These are phyloP conservation scores for Aspergillus ustus DNA, from an alignment of 2,329 filamentous ascomycete species.

Conservation along the genomic window DNA sequence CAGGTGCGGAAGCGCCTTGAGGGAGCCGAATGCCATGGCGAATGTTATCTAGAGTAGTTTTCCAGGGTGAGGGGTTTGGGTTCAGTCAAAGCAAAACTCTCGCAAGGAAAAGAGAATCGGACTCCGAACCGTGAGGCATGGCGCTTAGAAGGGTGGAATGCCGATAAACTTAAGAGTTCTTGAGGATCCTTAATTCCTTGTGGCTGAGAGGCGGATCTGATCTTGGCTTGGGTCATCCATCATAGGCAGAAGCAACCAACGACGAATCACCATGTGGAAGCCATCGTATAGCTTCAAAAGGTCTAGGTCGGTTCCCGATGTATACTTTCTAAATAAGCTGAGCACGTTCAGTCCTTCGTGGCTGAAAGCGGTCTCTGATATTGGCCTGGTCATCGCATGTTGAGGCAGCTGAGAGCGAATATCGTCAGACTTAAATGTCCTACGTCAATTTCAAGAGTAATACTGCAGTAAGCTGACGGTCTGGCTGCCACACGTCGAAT, in stretches of 20 bases:
- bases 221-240: conserved; percentile 13
- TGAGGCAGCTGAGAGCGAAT: not conserved
- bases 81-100: not conserved
- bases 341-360: not conserved
- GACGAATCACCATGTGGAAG: not conserved
- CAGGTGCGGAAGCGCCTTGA: conserved; percentile 6
- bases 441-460: not conserved
- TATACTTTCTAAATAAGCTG: not conserved
- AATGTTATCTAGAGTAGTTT: not conserved
- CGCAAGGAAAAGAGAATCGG: not conserved
- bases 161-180: not conserved
- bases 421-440: not conserved
- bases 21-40: conserved; percentile 1
- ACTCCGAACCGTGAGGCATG: not conserved
- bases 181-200: not conserved
- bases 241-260: not conserved
- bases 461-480: not conserved
- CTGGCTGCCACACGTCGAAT: not conserved
- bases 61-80: not conserved
- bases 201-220: not conserved
- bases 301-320: not conserved
- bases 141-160: not conserved
- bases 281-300: not conserved
- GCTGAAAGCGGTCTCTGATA: not conserved
- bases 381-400: not conserved